Conservation (phyloP, 202 grass and related monocot species). For the Panicum hallii region DNA sequence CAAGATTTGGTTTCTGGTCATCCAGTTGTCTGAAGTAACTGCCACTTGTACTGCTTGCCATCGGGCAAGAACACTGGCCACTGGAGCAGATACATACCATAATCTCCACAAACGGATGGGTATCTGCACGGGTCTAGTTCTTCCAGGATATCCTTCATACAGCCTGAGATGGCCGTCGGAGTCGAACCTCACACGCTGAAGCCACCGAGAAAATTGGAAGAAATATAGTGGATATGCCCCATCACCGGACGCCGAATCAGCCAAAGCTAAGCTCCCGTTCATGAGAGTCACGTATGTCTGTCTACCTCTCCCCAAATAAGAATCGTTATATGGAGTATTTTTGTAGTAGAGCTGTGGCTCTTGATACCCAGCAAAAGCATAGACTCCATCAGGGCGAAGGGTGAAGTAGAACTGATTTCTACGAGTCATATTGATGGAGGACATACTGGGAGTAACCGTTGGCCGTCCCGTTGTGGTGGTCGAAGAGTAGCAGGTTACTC, state of each 20-base stretch:
- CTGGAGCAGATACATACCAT: neutral
- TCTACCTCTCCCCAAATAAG: too few relatives aligned
- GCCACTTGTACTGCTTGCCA: neutral
- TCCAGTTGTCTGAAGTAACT: neutral
- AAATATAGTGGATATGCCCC: too few relatives aligned
- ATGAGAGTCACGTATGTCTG: too few relatives aligned
- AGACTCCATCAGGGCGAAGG: neutral
- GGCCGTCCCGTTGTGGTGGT: conserved; percentile 11
- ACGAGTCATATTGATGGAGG: neutral
- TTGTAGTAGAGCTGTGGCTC: neutral
- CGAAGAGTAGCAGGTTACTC: conserved; percentile 51
- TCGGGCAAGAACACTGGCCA: neutral
- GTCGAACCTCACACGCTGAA: conserved; percentile 3
- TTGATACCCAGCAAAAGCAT: neutral
- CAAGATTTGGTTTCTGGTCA: neutral
- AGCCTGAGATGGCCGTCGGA: conserved; percentile 39
- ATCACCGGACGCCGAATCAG: too few relatives aligned
- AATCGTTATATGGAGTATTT: too few relatives aligned
- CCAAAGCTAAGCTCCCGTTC: too few relatives aligned
- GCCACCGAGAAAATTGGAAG: neutral
- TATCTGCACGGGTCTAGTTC: neutral
- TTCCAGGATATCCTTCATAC: conserved; percentile 10
- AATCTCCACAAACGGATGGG: neutral
- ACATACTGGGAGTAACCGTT: conserved; percentile 5
- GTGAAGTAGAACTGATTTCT: conserved; percentile 9